Evolutionary conservation across 129 eudicot species (phyloP).

Genomic region (Escallonia herrerae): DNA sequence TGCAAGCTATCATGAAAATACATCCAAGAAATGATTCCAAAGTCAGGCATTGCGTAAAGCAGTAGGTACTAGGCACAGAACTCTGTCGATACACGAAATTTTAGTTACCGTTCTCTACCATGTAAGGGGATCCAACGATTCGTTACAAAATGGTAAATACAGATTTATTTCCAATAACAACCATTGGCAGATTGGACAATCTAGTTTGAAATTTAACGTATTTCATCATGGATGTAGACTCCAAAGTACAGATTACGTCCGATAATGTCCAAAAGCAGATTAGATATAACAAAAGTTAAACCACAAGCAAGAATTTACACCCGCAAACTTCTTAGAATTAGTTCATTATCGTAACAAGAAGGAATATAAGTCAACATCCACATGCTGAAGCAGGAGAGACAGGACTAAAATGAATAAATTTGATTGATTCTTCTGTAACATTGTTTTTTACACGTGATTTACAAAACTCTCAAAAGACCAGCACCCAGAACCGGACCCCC

Average conservation of each 20-base stretch:
- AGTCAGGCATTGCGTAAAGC: no score
- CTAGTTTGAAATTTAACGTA: neutral
- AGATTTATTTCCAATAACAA: neutral
- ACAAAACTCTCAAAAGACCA: conserved; percentile 38
- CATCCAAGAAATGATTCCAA: neutral
- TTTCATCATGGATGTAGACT: no score
- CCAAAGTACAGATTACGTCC: no score
- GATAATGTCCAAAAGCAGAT: neutral
- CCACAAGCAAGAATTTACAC: neutral
- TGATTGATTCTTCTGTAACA: conserved; percentile 16
- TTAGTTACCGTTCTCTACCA: no score
- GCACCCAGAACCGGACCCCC: conserved; percentile 26
- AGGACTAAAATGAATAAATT: conserved; percentile 1
- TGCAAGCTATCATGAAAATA: neutral
- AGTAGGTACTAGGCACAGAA: no score
- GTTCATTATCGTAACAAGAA: neutral
- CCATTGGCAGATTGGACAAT: neutral
- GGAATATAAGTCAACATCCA: conserved; percentile 6
- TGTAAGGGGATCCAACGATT: no score
- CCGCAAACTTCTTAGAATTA: neutral
- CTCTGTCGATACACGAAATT: no score
- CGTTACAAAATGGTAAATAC: no score
- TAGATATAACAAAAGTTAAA: conserved; percentile 7
- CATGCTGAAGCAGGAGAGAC: neutral
- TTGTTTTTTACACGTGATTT: conserved; percentile 34